Evolutionary conservation across 108 stramenopile species (phyloP).

Genomic region (Skeletonema menzelii): DNA sequence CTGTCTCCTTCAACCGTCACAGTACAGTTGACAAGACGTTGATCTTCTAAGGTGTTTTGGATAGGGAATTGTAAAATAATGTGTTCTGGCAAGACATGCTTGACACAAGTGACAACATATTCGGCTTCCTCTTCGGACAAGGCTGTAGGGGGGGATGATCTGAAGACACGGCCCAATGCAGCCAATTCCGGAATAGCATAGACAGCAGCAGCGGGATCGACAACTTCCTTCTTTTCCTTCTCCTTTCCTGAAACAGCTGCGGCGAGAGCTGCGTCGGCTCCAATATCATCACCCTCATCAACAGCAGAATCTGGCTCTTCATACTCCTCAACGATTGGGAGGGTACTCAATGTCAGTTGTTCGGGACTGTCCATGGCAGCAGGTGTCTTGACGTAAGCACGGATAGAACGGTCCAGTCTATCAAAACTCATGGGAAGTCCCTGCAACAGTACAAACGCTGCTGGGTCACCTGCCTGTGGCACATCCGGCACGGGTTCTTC

Average conservation of each 20-base stretch:
- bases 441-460: slow-evolving; percentile 58
- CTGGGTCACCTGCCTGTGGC: slow-evolving; percentile 37
- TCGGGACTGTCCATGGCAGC: slow-evolving; percentile 50
- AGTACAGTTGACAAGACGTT: slow-evolving; percentile 69
- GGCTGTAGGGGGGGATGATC: slow-evolving; percentile 47
- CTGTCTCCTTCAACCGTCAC: slow-evolving; percentile 69
- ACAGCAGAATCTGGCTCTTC: slow-evolving; percentile 26
- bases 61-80: slow-evolving; percentile 88
- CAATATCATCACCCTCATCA: slow-evolving; percentile 29
- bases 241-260: slow-evolving; percentile 38
- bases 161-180: slow-evolving; percentile 68
- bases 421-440: slow-evolving; percentile 81
- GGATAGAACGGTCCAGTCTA: slow-evolving; percentile 70
- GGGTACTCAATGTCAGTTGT: slow-evolving; percentile 61
- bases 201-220: slow-evolving; percentile 60
- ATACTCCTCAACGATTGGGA: slow-evolving; percentile 74
- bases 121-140: slow-evolving; percentile 82
- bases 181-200: slow-evolving; percentile 79
- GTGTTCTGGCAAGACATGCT: slow-evolving; percentile 83
- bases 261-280: slow-evolving; percentile 34
- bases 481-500: slow-evolving; percentile 40
- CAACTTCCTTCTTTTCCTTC: slow-evolving; percentile 52
- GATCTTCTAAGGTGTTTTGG: slow-evolving; percentile 87
- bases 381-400: slow-evolving; percentile 58
- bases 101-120: slow-evolving; percentile 77